These are phyloP conservation scores for Chalciporus piperatus DNA, from an alignment of 768 basidiomycete species.

Conservation along the genomic window DNA sequence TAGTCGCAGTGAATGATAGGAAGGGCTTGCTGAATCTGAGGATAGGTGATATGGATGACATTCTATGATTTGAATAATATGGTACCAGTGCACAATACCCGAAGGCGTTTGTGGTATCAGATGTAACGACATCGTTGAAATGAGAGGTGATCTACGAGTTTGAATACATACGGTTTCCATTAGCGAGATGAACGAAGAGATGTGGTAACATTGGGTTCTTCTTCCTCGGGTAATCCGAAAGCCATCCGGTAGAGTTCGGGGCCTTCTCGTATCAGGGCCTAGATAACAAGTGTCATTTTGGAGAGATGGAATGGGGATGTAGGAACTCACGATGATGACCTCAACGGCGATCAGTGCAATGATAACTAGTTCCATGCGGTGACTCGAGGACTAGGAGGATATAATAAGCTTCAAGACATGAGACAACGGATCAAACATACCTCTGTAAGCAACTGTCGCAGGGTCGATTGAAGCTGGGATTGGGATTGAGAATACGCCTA, in stretches of 20 bases:
- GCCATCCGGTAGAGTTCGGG: constrained; percentile 70
- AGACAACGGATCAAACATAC: constrained; percentile 26
- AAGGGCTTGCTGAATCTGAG: background rate
- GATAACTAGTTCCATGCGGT: constrained; percentile 94
- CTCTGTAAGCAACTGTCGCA: constrained; percentile 87
- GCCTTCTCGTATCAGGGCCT: constrained; percentile 77
- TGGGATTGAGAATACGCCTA: constrained; percentile 1
- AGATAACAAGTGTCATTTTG: constrained; percentile 1
- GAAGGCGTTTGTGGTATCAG: constrained; percentile 1
- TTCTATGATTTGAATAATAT: background rate
- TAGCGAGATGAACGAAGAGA: background rate
- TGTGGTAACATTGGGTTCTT: background rate
- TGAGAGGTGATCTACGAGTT: constrained; percentile 1
- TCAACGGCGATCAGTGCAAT: constrained; percentile 93
- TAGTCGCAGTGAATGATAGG: background rate
- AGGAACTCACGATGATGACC: constrained; percentile 74
- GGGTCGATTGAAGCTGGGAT: constrained; percentile 73
- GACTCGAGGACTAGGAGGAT: constrained; percentile 73
- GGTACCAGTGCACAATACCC: background rate
- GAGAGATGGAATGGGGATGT: background rate
- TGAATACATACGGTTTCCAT: constrained; percentile 6
- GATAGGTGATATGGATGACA: background rate
- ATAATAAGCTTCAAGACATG: background rate
- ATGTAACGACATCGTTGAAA: constrained; percentile 3
- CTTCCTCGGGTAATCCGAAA: constrained; percentile 19